Evolutionary conservation across 345 rosid genomes (phyloP), one percentile per base, ranked within the genome.

Genomic region (Carallia pectinifolia): DNA sequence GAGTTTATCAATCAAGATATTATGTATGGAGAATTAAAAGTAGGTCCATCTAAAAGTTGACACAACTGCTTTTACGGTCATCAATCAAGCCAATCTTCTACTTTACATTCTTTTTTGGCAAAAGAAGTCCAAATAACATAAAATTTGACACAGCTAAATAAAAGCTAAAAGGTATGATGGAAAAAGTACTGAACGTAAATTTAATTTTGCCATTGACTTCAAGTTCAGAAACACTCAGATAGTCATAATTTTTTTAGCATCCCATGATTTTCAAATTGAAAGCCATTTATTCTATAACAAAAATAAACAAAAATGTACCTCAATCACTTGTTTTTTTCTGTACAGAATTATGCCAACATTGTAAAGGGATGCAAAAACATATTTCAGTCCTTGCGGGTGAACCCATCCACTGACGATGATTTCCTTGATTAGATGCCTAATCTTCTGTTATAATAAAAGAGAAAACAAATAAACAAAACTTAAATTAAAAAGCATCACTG

Each of bases 351-450:
- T 71, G 58, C 97, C 96, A 62, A 86, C 73, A 66, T 86, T 87
- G 83, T 88, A 83, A 47, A 94, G 89, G 34, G 86, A 81, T 53
- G 75, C 71, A 74, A 72, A 75, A 58, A 94, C 70, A 81, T 80
- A 82, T 63, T 86, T 92, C 65, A 94, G 87, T 55, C 84, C 93
- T 67, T 86, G 87, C 64, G 80, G 74, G 78, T 72, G 84, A 69
- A 94, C 77, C 95, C 93, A 85, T 70, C 86, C 61, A 53, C 90
- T 81, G 70, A 73, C 71, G 76, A 91, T 84, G 23, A 89, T 77
- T 66, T 79, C 77, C 71, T 84, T 84, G 10, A 89, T 75, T 30
- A 85, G 74, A 70, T 71, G 69, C 68, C 68, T 72, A 64, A 82
- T 82, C 62, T 80, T 82, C 99, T 95, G 90, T 44, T 76, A 84